Evolutionary conservation across 169 alveolate species (phyloP).

Genomic region (Plasmodium knowlesi): DNA sequence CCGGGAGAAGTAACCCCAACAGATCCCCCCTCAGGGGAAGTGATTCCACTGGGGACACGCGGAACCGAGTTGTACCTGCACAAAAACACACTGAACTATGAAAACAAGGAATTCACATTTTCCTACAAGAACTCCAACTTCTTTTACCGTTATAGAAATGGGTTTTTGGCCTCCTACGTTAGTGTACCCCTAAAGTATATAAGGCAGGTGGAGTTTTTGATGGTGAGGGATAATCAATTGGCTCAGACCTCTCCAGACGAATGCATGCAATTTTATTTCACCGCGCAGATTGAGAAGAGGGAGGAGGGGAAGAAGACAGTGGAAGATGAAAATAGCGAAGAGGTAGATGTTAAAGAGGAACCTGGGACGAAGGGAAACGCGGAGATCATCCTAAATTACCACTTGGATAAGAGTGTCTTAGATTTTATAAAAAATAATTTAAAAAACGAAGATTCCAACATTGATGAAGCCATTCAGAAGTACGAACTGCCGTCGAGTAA

Average conservation of each 20-base stretch:
- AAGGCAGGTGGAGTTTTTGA: slow-evolving; percentile 10
- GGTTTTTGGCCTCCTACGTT: slow-evolving; percentile 36
- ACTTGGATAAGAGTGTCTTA: neutral
- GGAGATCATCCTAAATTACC: slow-evolving; percentile 3
- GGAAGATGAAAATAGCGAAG: neutral
- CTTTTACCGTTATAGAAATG: slow-evolving; percentile 30
- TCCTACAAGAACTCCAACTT: slow-evolving; percentile 41
- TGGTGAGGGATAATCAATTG: slow-evolving; percentile 23
- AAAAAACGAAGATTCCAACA: neutral
- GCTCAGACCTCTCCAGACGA: neutral
- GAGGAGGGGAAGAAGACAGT: neutral
- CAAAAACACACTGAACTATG: slow-evolving; percentile 40
- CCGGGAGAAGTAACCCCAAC: neutral
- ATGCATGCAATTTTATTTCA: slow-evolving; percentile 11
- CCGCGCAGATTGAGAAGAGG: slow-evolving; percentile 14
- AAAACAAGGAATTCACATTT: slow-evolving; percentile 37
- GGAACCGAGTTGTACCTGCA: slow-evolving; percentile 30
- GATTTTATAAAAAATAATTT: slow-evolving; percentile 50
- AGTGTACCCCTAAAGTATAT: slow-evolving; percentile 45
- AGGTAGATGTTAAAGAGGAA: neutral
- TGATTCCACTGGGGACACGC: neutral
- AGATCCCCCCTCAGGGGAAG: neutral
- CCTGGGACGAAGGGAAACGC: neutral
- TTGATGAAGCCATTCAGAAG: slow-evolving; percentile 12
- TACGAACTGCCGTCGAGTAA: neutral